Percentiles rank a stretch among this genome's conserved stretches.
phyloP scores from a whole-genome alignment of 2,329 filamentous ascomycete species.

The Drechslerella dactyloides region DNA sequence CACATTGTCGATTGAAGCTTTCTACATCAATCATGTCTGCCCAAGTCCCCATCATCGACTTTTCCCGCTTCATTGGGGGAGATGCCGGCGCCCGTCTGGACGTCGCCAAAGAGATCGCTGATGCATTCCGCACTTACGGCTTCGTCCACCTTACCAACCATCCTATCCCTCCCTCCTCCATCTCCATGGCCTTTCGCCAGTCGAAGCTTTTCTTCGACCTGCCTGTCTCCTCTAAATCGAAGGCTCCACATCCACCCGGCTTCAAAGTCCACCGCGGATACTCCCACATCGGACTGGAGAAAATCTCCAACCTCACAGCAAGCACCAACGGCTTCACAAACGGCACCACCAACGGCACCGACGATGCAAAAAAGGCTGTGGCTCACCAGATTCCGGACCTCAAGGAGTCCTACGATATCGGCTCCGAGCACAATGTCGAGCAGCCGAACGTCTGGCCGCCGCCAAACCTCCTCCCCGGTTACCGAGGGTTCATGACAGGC shows the following conservation, averaged over 20 bases:
- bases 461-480: slow-evolving; percentile 57
- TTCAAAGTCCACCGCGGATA: slow-evolving; percentile 60
- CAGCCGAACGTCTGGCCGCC: slow-evolving; percentile 60
- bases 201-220: slow-evolving; percentile 42
- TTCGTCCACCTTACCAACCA: slow-evolving; percentile 40
- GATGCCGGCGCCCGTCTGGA: slow-evolving; percentile 9
- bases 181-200: slow-evolving; percentile 34
- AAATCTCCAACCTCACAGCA: slow-evolving; percentile 57
- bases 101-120: slow-evolving; percentile 24
- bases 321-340: slow-evolving; percentile 6
- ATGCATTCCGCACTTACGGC: slow-evolving; percentile 34
- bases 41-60: slow-evolving; percentile 34
- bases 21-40: slow-evolving; percentile 3
- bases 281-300: slow-evolving; percentile 61
- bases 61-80: slow-evolving; percentile 29
- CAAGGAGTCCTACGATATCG: slow-evolving; percentile 60
- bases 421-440: slow-evolving; percentile 57
- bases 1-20: neutral
- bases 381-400: slow-evolving; percentile 27
- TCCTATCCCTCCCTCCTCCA: slow-evolving; percentile 10
- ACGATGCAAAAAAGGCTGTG: neutral
- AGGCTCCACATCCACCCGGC: slow-evolving; percentile 38
- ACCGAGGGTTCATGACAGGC: slow-evolving; percentile 58
- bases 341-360: slow-evolving; percentile 56
- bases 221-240: slow-evolving; percentile 10